These are phyloP conservation scores for Colletotrichum eleusines DNA, from an alignment of 2,329 filamentous ascomycete genomes.

Conservation along the genomic window DNA sequence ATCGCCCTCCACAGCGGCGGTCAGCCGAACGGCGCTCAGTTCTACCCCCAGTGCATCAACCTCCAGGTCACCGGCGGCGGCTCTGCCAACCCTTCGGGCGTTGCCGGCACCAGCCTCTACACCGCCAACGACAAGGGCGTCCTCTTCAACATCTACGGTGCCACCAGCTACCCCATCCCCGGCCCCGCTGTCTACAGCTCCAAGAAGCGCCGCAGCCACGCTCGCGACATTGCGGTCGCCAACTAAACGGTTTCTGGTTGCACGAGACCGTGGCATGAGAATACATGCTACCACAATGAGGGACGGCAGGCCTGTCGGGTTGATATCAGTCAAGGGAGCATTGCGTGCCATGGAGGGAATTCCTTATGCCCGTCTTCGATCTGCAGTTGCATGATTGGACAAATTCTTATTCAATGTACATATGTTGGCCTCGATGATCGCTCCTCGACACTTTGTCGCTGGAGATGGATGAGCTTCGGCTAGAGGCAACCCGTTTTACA, in stretches of 20 bases:
- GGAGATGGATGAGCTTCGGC: constrained; percentile 35
- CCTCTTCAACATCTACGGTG: constrained; percentile 51
- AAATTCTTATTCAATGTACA: constrained; percentile 32
- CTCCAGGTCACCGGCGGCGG: constrained; percentile 59
- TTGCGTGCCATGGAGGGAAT: constrained; percentile 10
- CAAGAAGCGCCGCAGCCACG: constrained; percentile 37
- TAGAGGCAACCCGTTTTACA: constrained; percentile 30
- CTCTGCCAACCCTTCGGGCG: constrained; percentile 45
- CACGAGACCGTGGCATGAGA: background rate
- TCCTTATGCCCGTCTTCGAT: constrained; percentile 7
- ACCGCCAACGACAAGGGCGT: constrained; percentile 51
- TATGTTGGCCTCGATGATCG: constrained; percentile 32
- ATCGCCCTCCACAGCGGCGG: constrained; percentile 66
- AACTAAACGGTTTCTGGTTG: constrained; percentile 10
- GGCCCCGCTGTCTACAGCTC: constrained; percentile 45
- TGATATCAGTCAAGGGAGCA: background rate
- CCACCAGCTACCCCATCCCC: constrained; percentile 49
- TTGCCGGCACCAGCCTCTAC: constrained; percentile 54
- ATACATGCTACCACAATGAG: constrained; percentile 3
- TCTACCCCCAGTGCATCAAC: constrained; percentile 66
- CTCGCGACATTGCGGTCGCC: constrained; percentile 26
- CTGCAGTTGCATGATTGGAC: constrained; percentile 8
- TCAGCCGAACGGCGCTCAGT: constrained; percentile 56
- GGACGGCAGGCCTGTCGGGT: constrained; percentile 30
- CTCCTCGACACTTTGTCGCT: constrained; percentile 4